A percentile compares a stretch with the other conserved stretches of the same genome.
phyloP scores from a whole-genome alignment of 2,329 filamentous ascomycete species.

The Bipolaris victoriae region DNA sequence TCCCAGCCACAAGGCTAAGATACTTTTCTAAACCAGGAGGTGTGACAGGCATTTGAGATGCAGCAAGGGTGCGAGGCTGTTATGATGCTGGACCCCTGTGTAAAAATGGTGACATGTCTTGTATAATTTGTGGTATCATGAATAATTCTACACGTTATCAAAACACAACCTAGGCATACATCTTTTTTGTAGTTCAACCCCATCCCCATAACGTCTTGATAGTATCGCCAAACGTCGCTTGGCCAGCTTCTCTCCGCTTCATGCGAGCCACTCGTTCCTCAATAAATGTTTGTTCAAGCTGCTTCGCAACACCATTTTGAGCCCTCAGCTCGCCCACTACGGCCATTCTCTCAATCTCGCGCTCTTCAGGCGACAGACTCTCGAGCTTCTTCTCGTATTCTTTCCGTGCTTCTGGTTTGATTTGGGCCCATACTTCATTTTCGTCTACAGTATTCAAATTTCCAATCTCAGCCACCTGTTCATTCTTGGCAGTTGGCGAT shows the following conservation, averaged over 20 bases:
- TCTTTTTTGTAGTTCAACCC: conserved; percentile 28
- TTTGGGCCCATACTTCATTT: conserved; percentile 37
- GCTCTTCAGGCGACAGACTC: conserved; percentile 36
- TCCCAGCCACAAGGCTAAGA: neutral
- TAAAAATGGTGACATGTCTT: neutral
- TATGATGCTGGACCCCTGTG: neutral
- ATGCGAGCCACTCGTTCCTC: conserved; percentile 45
- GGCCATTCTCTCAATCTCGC: conserved; percentile 44
- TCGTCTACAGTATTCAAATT: conserved; percentile 15
- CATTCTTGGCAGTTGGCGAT: conserved; percentile 13
- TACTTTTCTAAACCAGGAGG: too few relatives aligned
- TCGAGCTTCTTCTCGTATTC: conserved; percentile 45
- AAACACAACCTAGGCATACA: conserved; percentile 4
- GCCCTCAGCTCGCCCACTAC: conserved; percentile 45
- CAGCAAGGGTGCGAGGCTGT: too few relatives aligned
- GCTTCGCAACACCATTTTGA: conserved; percentile 38
- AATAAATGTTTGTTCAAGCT: conserved; percentile 42
- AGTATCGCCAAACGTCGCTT: conserved; percentile 47
- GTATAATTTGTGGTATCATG: neutral
- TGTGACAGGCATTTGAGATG: too few relatives aligned
- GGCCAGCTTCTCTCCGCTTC: conserved; percentile 44
- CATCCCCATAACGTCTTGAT: conserved; percentile 49
- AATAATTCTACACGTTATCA: conserved; percentile 14
- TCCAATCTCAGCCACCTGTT: conserved; percentile 9
- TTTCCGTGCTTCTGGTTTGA: conserved; percentile 39